Conservation (phyloP, 2,329 filamentous ascomycete species). For the Aspergillus arachidicola region DNA sequence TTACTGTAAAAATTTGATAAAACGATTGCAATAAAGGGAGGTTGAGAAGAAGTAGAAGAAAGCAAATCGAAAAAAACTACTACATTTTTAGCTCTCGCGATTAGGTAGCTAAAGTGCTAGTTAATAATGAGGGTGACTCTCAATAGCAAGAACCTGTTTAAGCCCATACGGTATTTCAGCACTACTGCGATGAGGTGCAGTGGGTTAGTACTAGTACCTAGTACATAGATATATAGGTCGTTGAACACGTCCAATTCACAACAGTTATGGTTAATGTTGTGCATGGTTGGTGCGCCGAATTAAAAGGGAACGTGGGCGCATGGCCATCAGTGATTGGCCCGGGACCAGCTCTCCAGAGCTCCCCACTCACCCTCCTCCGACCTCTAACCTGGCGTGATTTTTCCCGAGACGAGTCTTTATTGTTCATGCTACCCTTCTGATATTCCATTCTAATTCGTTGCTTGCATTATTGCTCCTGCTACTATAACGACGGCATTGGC, state of each 20-base stretch:
- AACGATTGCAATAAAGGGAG: background rate
- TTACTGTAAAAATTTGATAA: background rate
- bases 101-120: too few relatives aligned
- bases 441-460: slow-evolving; percentile 5
- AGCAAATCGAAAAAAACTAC: background rate
- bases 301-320: slow-evolving; percentile 20
- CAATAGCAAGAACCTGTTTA: background rate
- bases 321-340: slow-evolving; percentile 18
- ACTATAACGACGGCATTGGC: background rate
- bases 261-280: background rate
- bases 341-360: slow-evolving; percentile 22
- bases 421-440: slow-evolving; percentile 1
- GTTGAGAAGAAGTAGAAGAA: background rate
- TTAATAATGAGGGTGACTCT: too few relatives aligned
- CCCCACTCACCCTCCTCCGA: slow-evolving; percentile 17
- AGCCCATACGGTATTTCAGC: background rate
- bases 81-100: background rate
- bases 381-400: slow-evolving; percentile 10
- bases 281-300: background rate
- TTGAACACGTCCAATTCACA: background rate
- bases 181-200: too few relatives aligned
- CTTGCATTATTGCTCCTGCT: background rate
- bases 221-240: too few relatives aligned
- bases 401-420: slow-evolving; percentile 1
- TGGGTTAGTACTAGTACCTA: too few relatives aligned